Base-by-base conservation (phyloP, 495 filamentous ascomycete species). In the Talaromyces borbonicus region DNA sequence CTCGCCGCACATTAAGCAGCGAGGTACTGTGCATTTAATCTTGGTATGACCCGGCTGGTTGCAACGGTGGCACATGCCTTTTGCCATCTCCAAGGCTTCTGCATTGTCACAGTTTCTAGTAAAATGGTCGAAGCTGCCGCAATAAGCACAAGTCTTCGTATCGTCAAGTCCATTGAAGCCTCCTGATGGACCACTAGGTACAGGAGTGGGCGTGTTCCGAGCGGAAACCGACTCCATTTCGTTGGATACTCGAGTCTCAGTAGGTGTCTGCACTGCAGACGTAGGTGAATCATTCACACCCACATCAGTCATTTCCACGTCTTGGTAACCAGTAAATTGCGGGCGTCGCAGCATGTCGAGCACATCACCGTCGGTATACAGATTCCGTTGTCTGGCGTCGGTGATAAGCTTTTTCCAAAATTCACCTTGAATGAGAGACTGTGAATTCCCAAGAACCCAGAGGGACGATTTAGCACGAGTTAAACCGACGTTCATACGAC, bases 401-500 rank as follows among this genome's bases (percentile, higher is more conserved):
- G 80, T 72, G 31, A 98, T 85, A 16, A 98, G 72, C 45, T 80
- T 77, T 40, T 73, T 77, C 92, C 92, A 98, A 63, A 84, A 95
- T 54, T 92, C 79, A 24, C 92, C 93, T 52, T 93, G 84, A 5
- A 81, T 67, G 20, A 98, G 70, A 22, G 87, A 83, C 29, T 81
- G 72, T 1, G 93, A 90, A 57, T 96, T 92, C 48, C 92, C 92
- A 12, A 98, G 73, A 49, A 98, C 88, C 81, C 88, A 98, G 20
- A 98, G 73, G 2, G 89, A 95, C 11, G 85, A 93, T 56, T 94
- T 95, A 8, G 92, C 93, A 71, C 92, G 80, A 6, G 92, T 98
- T 33, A 98, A 69, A 67, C 92, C 92, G 56, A 98, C 92, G 66
- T 98, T 98, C 92, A 98, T 98, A 78, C 92, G 92, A 42, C 92